A percentile compares a stretch with the other conserved stretches of the same genome.
Conservation (phyloP, 192 early-diverging fungal genomes). For the Kickxella alabastrina region DNA sequence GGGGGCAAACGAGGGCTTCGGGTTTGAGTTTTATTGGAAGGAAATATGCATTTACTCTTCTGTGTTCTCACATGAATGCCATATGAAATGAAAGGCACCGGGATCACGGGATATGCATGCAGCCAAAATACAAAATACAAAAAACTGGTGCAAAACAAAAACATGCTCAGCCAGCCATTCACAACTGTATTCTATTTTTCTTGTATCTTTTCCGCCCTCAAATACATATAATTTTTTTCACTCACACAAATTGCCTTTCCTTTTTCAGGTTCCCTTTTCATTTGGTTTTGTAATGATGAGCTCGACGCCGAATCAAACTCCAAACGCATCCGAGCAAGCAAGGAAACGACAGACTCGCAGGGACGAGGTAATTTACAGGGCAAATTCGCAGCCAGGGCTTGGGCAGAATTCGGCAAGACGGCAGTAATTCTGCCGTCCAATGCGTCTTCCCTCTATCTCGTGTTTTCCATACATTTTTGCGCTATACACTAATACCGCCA, state of each 20-base stretch:
- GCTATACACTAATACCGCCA: not conserved
- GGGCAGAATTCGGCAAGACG: no score
- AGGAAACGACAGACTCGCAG: conserved; percentile 44
- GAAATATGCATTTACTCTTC: no score
- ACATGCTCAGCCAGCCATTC: no score
- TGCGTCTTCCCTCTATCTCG: not conserved
- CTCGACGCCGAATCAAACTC: conserved; percentile 25
- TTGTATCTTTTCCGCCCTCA: conserved; percentile 1
- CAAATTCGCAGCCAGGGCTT: no score
- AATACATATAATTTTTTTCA: not conserved
- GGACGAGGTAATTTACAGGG: conserved; percentile 37
- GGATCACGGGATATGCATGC: no score
- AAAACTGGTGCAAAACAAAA: no score
- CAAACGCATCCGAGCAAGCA: conserved; percentile 39
- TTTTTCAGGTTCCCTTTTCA: not conserved
- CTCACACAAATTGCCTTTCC: not conserved
- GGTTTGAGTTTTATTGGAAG: no score
- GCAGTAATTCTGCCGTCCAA: no score
- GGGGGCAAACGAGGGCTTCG: no score
- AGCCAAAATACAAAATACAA: no score
- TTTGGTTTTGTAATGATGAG: conserved; percentile 30
- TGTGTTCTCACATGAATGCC: no score
- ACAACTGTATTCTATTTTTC: not conserved
- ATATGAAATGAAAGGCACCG: no score
- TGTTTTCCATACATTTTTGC: not conserved